Percentiles rank a stretch among this genome's conserved stretches.
These are phyloP conservation scores for Coniella vitis DNA, from an alignment of 2,329 filamentous ascomycete genomes.

Conservation along the genomic window DNA sequence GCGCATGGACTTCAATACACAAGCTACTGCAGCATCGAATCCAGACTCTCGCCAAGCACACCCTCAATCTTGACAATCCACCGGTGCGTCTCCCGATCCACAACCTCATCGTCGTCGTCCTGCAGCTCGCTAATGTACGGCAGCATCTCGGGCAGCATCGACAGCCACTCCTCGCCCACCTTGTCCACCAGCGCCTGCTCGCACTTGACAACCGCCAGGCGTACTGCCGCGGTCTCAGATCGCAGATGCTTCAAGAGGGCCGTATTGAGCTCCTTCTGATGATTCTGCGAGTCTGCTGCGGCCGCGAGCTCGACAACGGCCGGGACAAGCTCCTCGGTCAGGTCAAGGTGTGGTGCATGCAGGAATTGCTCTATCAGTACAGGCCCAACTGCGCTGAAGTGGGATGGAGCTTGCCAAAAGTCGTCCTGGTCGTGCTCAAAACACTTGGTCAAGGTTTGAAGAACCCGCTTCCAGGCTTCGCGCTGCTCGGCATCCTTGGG, in stretches of 20 bases:
- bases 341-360: slow-evolving; percentile 36
- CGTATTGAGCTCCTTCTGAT: slow-evolving; percentile 84
- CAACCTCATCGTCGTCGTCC: slow-evolving; percentile 91
- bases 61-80: slow-evolving; percentile 91
- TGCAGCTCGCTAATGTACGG: slow-evolving; percentile 92
- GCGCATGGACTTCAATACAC: too few relatives aligned
- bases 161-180: slow-evolving; percentile 89
- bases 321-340: slow-evolving; percentile 55
- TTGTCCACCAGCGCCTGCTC: slow-evolving; percentile 73
- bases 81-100: slow-evolving; percentile 80
- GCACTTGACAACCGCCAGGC: slow-evolving; percentile 75
- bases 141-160: slow-evolving; percentile 87
- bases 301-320: slow-evolving; percentile 73
- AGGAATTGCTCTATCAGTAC: slow-evolving; percentile 63
- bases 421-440: slow-evolving; percentile 90
- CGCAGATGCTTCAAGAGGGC: slow-evolving; percentile 72
- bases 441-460: slow-evolving; percentile 64
- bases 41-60: slow-evolving; percentile 81
- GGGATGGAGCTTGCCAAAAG: slow-evolving; percentile 90
- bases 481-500: slow-evolving; percentile 43
- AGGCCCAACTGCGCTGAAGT: slow-evolving; percentile 67
- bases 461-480: slow-evolving; percentile 60
- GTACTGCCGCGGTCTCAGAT: slow-evolving; percentile 61
- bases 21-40: slow-evolving; percentile 87
- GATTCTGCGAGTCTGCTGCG: slow-evolving; percentile 76